Evolutionary conservation across 2,329 filamentous ascomycete genomes (phyloP), one percentile per base, ranked within the genome.

Genomic region (Nannizziopsis barbatae): DNA sequence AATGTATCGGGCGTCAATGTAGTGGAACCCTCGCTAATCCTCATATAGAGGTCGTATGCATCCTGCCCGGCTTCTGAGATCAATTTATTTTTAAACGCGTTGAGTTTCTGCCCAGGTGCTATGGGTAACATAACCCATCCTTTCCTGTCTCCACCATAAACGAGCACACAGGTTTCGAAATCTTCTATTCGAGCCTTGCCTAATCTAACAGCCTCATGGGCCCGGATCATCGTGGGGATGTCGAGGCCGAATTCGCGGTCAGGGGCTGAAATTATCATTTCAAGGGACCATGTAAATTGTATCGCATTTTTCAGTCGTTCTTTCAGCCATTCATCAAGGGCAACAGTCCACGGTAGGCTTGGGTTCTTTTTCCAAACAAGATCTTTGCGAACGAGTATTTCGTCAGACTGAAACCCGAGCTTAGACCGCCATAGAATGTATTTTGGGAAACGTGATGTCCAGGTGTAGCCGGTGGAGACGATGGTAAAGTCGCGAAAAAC

Each of bases 1-100:
- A 94, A 87, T 59, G 80, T 76, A 61, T 88, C 83, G 0, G 74
- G 70, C 1, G 82, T 84, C n/a, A n/a, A n/a, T n/a, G n/a, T n/a
- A n/a, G n/a, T n/a, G n/a, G 60, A 94, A 93, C 0, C 85, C 86
- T 14, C 83, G 86, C 0, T 81, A 60, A 93, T 76, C 70, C 95
- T 89, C 42, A 95, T 85, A 87, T 88, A 95, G 48, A 83, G 79
- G 69, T 85, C 95, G 69, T 95, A 95, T 46, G 95, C 65, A 54
- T 84, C 80, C 64, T 95, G 89, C 67, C 95, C 94, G 38, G 84
- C 87, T 65, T 92, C 73, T 2, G 75, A 75, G 1, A 77, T 75
- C 56, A 95, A 73, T 15, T 80, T 80, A 38, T 92, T 83, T 57
- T 86, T 81, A 63, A 95, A 93, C 2, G 76, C 75, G 53, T 92